Percentiles rank a stretch among this genome's conserved stretches.
Evolutionary conservation across 177 flowering plant genomes (phyloP).

Genomic region (Vitis hybrid): DNA sequence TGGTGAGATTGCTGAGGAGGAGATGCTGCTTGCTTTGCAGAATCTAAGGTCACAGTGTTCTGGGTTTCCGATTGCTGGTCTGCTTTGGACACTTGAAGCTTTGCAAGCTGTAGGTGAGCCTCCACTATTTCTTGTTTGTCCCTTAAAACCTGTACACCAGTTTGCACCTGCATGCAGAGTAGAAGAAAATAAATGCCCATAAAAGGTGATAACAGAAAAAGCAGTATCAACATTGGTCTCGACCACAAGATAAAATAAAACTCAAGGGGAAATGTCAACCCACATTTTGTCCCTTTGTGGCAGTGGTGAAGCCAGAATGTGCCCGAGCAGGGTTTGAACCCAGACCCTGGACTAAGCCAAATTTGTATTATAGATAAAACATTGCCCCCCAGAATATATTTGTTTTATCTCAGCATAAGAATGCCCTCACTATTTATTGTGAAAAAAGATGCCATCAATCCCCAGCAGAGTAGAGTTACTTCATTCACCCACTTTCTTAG

Average conservation of each 20-base stretch:
- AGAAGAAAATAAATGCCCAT: constrained; percentile 5
- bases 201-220: not conserved
- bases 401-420: too few relatives aligned
- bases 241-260: not conserved
- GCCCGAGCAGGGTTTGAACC: too few relatives aligned
- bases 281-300: too few relatives aligned
- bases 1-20: constrained; percentile 53
- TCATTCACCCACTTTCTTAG: too few relatives aligned
- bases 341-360: too few relatives aligned
- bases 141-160: constrained; percentile 61
- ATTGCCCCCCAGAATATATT: too few relatives aligned
- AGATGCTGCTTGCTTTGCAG: constrained; percentile 48
- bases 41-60: constrained; percentile 32
- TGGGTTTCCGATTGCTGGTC: constrained; percentile 47
- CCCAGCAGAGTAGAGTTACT: too few relatives aligned
- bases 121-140: constrained; percentile 81
- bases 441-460: too few relatives aligned
- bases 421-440: too few relatives aligned
- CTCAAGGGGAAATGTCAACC: not conserved
- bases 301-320: too few relatives aligned
- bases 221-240: not conserved
- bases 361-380: too few relatives aligned
- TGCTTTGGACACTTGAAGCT: constrained; percentile 61
- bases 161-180: constrained; percentile 62
- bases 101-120: constrained; percentile 62